phyloP scores from a whole-genome alignment of 805 yeast species.

The Ogataea methanolica region DNA sequence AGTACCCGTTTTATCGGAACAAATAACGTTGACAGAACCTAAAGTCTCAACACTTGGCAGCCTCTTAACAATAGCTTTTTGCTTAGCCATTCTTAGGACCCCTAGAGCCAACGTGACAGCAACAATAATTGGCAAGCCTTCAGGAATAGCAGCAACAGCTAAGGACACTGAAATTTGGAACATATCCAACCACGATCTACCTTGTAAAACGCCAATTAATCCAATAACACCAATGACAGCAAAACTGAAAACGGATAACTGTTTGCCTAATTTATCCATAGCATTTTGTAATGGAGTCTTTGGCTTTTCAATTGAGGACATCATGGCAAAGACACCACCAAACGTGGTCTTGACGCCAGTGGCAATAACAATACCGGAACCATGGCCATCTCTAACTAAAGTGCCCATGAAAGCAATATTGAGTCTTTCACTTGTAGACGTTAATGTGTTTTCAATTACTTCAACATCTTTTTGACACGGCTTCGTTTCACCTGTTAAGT shows the following conservation, averaged over 20 bases:
- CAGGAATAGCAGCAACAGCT: conserved; percentile 99
- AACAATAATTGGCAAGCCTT: conserved; percentile 96
- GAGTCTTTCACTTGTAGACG: conserved; percentile 51
- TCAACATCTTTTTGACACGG: conserved; percentile 70
- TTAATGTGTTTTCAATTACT: conserved; percentile 29
- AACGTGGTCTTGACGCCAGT: conserved; percentile 88
- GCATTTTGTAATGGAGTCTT: conserved; percentile 94
- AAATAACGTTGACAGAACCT: conserved; percentile 90
- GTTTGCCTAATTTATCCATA: conserved; percentile 94
- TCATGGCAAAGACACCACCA: conserved; percentile 93
- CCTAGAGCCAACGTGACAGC: conserved; percentile 97
- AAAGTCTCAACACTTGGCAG: conserved; percentile 93
- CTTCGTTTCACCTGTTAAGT: conserved; percentile 90
- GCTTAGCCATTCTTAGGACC: conserved; percentile 91
- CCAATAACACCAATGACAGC: conserved; percentile 89
- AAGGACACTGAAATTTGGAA: conserved; percentile 94
- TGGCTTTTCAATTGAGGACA: conserved; percentile 92
- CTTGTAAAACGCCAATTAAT: conserved; percentile 83
- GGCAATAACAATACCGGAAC: conserved; percentile 87
- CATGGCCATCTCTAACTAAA: conserved; percentile 92
- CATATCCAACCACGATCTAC: conserved; percentile 96
- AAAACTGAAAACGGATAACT: conserved; percentile 79
- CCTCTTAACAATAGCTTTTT: conserved; percentile 90
- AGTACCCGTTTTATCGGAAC: conserved; percentile 90
- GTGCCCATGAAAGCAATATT: conserved; percentile 97